Evolutionary conservation across 192 early-diverging fungal species (phyloP), one percentile per base, ranked within the genome.

Genomic region (Hyaloraphidium curvatum): DNA sequence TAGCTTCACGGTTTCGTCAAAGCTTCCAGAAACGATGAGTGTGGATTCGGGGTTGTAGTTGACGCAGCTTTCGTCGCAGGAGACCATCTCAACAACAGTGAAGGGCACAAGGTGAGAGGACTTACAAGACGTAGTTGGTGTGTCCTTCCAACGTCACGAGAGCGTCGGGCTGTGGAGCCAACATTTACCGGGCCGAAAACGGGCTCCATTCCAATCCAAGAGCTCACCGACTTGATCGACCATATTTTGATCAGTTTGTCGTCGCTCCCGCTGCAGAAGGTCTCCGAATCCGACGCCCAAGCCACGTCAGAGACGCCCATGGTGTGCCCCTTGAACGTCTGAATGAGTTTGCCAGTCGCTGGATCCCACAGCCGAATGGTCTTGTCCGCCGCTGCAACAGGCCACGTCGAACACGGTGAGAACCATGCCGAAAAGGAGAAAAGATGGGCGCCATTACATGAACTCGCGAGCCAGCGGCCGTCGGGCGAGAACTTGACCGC

Each of bases 401-500:
- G 11, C 11, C 11, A 37, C 17, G 11, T 37, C 11, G 11, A 13
- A 17, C 11, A 37, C 35, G 35, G 17, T 37, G 11, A 11, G 11
- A 37, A 13, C 35, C 35, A 37, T 37, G 35, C 11, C 35, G 35
- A 4, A 21, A 30, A 30, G 4, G 17, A 52, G 25, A 2, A 52
- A 30, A 2, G 1, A 1, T 27, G 25, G 33, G 33, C 21, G 19
- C 23, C 33, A n/a, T 71, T 75, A 86, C 84, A 84, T 27, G 78
- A 67, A 40, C 85, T 89, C 35, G 91, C 92, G 26, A 99, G 76
- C 90, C 86, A 94, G 63, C 83, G 81, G 28, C 95, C 95, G 62
- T 97, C 91, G 2, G 95, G 95, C 19, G 92, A 97, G 62, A 92
- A 97, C 66, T 97, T 97, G 13, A 96, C 91, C 48, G 85, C 80